phyloP scores from a whole-genome alignment of 352 stramenopile genomes.

The Phytopythium chamaehyphon region DNA sequence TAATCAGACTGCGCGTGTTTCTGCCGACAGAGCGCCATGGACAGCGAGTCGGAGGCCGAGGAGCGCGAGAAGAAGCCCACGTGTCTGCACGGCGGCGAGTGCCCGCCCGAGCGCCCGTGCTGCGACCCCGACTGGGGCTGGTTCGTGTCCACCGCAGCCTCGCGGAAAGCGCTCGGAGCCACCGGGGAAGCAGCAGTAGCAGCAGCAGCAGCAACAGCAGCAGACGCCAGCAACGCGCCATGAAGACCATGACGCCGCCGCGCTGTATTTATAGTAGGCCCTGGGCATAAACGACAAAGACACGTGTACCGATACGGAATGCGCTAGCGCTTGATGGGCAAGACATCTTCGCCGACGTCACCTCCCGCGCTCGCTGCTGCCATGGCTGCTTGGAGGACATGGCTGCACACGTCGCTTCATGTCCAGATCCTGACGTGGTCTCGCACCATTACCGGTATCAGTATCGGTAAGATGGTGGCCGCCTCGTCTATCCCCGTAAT shows the following conservation, averaged over 20 bases:
- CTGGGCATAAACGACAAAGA: not conserved
- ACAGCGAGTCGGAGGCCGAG: constrained; percentile 13
- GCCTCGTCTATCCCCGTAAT: too few species aligned
- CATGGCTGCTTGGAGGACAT: too few species aligned
- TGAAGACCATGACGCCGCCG: not conserved
- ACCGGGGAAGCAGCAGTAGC: not conserved
- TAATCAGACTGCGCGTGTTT: not conserved
- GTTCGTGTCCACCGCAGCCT: constrained; percentile 33
- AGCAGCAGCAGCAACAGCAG: not conserved
- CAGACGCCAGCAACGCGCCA: not conserved
- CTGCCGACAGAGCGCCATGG: not conserved
- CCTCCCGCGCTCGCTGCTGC: too few species aligned
- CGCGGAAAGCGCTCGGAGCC: not conserved
- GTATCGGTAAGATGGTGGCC: too few species aligned
- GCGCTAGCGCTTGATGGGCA: too few species aligned
- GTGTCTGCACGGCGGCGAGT: constrained; percentile 29
- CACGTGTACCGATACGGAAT: not conserved
- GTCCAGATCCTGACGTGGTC: not conserved
- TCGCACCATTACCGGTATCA: too few species aligned
- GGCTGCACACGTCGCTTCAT: too few species aligned
- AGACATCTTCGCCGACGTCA: too few species aligned
- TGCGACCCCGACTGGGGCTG: constrained; percentile 63
- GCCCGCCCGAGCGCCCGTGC: constrained; percentile 27
- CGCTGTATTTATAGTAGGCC: constrained; percentile 4
- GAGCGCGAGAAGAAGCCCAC: constrained; percentile 15